Evolutionary conservation across 2,329 filamentous ascomycete species (phyloP).

Genomic region (Rhynchosporium secalis): DNA sequence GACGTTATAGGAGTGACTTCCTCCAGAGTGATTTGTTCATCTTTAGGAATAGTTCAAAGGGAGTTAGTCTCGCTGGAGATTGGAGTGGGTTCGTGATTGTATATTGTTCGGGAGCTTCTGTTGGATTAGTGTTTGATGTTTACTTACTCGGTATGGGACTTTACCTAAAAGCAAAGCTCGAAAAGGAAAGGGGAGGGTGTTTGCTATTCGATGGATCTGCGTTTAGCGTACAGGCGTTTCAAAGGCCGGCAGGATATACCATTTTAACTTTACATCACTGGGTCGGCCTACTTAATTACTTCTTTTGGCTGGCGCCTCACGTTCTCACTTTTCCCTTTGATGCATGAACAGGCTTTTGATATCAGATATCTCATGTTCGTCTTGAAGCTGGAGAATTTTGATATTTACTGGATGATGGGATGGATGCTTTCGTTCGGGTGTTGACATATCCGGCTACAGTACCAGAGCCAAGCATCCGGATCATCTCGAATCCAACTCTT

Average conservation of each 20-base stretch:
- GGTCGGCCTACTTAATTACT: not conserved
- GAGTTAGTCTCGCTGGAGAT: no score
- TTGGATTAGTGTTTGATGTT: not conserved
- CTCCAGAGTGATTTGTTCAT: not conserved
- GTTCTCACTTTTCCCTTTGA: not conserved
- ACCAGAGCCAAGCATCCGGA: no score
- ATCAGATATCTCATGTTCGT: not conserved
- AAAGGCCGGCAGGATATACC: slow-evolving; percentile 15
- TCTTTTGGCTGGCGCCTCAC: not conserved
- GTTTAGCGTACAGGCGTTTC: slow-evolving; percentile 16
- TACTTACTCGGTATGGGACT: no score
- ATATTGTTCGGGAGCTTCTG: not conserved
- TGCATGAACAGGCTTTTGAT: not conserved
- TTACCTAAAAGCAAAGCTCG: not conserved
- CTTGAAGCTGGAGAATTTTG: no score
- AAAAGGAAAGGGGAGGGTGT: not conserved
- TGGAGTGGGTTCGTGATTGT: not conserved
- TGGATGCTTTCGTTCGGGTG: no score
- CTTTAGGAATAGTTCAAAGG: not conserved
- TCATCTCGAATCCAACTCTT: no score
- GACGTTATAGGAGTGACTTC: slow-evolving; percentile 15
- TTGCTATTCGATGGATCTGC: slow-evolving; percentile 2
- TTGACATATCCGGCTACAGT: no score
- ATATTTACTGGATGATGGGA: no score
- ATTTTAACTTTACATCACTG: slow-evolving; percentile 10